Percentiles rank a stretch among this genome's conserved stretches.
Conservation (phyloP, 345 rosid genomes). For the Populus tremula region DNA sequence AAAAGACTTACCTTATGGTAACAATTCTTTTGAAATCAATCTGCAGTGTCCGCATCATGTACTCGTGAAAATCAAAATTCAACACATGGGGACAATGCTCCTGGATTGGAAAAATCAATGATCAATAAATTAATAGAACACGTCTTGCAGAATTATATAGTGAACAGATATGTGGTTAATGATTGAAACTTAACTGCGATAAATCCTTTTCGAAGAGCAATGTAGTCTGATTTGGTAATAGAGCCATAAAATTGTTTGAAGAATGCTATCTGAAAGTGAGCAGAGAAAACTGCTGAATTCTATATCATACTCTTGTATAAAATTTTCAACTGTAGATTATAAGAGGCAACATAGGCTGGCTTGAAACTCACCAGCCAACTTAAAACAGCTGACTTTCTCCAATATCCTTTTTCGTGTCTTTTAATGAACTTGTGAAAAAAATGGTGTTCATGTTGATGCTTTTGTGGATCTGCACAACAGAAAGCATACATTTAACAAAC, state of each 20-base stretch:
- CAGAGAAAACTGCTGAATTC: background rate
- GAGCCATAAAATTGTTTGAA: constrained; percentile 79
- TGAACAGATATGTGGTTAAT: background rate
- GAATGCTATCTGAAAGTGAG: constrained; percentile 61
- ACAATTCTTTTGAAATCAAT: constrained; percentile 65
- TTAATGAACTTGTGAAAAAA: constrained; percentile 16
- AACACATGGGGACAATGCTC: constrained; percentile 32
- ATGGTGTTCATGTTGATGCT: constrained; percentile 22
- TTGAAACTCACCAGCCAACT: constrained; percentile 64
- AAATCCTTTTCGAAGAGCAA: constrained; percentile 70
- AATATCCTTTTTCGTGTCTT: constrained; percentile 50
- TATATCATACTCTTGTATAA: background rate
- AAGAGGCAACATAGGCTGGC: background rate
- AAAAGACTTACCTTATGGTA: constrained; percentile 56
- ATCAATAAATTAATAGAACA: background rate
- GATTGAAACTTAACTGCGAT: constrained; percentile 43
- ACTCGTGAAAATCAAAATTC: constrained; percentile 57
- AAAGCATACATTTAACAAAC: background rate
- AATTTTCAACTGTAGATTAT: background rate
- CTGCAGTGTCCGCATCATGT: constrained; percentile 63
- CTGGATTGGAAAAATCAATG: constrained; percentile 27
- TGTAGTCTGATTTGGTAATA: constrained; percentile 74
- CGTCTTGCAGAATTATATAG: background rate
- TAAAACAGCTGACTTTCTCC: constrained; percentile 61
- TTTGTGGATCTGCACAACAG: constrained; percentile 21